Conservation (phyloP, 208 protist genomes). For the Crithidia acanthocephali region DNA sequence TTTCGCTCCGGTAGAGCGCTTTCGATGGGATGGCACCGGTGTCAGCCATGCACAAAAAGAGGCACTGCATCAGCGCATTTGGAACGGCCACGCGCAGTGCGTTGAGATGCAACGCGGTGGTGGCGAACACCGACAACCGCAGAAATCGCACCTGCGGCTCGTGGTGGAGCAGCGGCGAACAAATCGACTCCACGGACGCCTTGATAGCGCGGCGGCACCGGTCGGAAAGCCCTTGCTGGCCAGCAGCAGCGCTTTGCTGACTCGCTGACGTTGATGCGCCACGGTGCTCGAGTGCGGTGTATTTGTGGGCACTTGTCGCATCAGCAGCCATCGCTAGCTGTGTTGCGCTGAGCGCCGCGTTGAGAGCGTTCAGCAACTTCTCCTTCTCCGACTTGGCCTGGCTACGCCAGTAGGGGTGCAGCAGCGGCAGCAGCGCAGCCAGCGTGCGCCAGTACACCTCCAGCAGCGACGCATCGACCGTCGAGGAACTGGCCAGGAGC, state of each 20-base stretch:
- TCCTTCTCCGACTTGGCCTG: slow-evolving; percentile 47
- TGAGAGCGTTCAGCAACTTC: slow-evolving; percentile 37
- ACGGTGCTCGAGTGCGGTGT: no score
- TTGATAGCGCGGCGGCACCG: slow-evolving; percentile 37
- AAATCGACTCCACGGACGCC: slow-evolving; percentile 54
- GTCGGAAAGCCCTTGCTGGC: slow-evolving; percentile 8
- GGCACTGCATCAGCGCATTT: slow-evolving; percentile 72
- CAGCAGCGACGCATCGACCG: not conserved
- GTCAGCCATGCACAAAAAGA: slow-evolving; percentile 67
- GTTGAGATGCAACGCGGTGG: slow-evolving; percentile 33
- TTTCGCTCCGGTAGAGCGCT: no score
- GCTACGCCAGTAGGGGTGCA: slow-evolving; percentile 36
- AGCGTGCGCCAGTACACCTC: slow-evolving; percentile 55
- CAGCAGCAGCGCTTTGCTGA: no score
- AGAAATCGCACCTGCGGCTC: slow-evolving; percentile 72
- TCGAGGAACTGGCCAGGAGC: not conserved
- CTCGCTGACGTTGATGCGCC: no score
- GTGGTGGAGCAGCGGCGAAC: slow-evolving; percentile 53
- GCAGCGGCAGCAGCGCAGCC: slow-evolving; percentile 40
- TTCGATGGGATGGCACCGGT: slow-evolving; percentile 11
- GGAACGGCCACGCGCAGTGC: slow-evolving; percentile 36
- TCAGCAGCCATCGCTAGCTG: not conserved
- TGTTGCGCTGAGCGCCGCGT: slow-evolving; percentile 32
- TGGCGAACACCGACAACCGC: slow-evolving; percentile 46
- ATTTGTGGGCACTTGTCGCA: not conserved